Percentiles rank a stretch among this genome's conserved stretches.
phyloP scores from a whole-genome alignment of 2,329 filamentous ascomycete species.

The Trichoderma semiorbis region DNA sequence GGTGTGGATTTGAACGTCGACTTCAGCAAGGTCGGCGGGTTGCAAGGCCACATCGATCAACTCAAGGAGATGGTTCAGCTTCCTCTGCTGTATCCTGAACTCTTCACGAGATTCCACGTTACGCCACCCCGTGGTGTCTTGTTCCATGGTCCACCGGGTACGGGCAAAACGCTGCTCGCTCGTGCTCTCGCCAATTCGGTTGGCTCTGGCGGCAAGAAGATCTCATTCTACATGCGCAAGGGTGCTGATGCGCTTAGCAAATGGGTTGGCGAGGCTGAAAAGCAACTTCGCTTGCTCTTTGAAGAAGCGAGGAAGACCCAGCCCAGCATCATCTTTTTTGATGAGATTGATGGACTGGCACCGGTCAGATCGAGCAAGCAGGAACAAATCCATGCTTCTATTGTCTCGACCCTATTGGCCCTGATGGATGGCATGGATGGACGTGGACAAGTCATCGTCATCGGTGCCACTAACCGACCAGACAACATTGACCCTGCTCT shows the following conservation, averaged over 20 bases:
- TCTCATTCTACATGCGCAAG: slow-evolving; percentile 99
- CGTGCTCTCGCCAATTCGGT: slow-evolving; percentile 89
- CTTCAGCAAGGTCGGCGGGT: slow-evolving; percentile 88
- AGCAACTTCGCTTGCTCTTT: slow-evolving; percentile 88
- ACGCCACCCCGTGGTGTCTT: slow-evolving; percentile 92
- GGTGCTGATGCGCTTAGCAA: slow-evolving; percentile 96
- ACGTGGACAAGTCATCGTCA: slow-evolving; percentile 96
- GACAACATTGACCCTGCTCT: slow-evolving; percentile 97
- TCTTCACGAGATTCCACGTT: slow-evolving; percentile 87
- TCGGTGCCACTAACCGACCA: slow-evolving; percentile 95
- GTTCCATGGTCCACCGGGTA: slow-evolving; percentile 95
- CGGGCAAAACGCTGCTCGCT: slow-evolving; percentile 95
- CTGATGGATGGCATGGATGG: slow-evolving; percentile 98
- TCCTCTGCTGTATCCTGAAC: slow-evolving; percentile 88
- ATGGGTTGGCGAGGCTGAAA: slow-evolving; percentile 97
- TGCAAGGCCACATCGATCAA: slow-evolving; percentile 92
- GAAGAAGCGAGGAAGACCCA: slow-evolving; percentile 95
- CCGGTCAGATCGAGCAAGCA: slow-evolving; percentile 97
- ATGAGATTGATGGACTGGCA: slow-evolving; percentile 95
- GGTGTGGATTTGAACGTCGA: slow-evolving; percentile 90
- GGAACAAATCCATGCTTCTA: slow-evolving; percentile 97
- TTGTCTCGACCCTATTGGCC: slow-evolving; percentile 89
- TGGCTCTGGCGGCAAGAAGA: slow-evolving; percentile 83
- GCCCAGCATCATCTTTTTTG: slow-evolving; percentile 98
- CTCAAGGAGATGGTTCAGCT: slow-evolving; percentile 98